Evolutionary conservation across 495 filamentous ascomycete genomes (phyloP).

Genomic region (Haplographium delicatum): DNA sequence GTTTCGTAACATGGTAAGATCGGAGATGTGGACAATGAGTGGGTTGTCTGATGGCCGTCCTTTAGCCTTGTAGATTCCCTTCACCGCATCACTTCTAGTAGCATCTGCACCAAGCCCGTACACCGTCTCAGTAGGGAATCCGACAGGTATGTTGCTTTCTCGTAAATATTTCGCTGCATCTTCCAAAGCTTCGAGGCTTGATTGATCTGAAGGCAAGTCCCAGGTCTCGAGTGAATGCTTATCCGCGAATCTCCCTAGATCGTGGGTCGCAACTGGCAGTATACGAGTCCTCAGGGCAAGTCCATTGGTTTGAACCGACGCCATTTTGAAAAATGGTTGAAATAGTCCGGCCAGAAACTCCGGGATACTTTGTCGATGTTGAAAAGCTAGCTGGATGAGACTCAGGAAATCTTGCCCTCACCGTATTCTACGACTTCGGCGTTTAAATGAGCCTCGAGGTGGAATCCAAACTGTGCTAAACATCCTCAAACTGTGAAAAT

Average conservation of each 20-base stretch:
- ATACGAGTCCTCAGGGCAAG: conserved; percentile 14
- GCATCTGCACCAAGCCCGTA: conserved; percentile 96
- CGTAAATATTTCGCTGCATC: conserved; percentile 21
- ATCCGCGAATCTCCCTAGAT: conserved; percentile 20
- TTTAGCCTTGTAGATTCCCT: conserved; percentile 87
- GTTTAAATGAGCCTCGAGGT: conserved; percentile 20
- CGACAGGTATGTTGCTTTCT: conserved; percentile 54
- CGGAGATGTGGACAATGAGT: conserved; percentile 86
- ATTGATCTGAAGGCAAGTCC: conserved; percentile 12
- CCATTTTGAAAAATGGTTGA: conserved; percentile 12
- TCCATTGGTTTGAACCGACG: background rate
- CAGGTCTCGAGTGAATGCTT: conserved; percentile 18
- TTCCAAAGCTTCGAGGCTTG: conserved; percentile 12
- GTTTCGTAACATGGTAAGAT: conserved; percentile 68
- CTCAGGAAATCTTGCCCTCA: conserved; percentile 2
- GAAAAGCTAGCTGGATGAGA: conserved; percentile 19
- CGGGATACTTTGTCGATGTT: conserved; percentile 1
- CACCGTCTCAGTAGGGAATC: conserved; percentile 97
- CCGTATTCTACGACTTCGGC: conserved; percentile 25
- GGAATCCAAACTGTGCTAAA: background rate
- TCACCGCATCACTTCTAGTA: conserved; percentile 76
- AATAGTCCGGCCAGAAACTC: background rate
- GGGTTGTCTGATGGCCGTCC: conserved; percentile 89
- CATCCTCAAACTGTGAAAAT: conserved; percentile 14
- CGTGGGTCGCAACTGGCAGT: conserved; percentile 8